Base-by-base conservation (phyloP, 768 basidiomycete genomes). In the Clavulina sp. region DNA sequence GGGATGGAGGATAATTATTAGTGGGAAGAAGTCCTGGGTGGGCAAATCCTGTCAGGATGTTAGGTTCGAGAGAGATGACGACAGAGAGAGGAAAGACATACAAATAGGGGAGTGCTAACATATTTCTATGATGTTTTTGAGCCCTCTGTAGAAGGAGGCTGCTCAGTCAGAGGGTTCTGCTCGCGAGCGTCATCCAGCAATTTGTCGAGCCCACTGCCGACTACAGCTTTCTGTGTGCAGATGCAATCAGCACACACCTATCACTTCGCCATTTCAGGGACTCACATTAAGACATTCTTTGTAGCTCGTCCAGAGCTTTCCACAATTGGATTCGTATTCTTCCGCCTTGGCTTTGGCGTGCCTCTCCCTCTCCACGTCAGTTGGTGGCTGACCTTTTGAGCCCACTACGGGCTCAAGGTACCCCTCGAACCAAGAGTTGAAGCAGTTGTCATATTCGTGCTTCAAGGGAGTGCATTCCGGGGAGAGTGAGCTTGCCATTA, bases 341-440 rank as follows among this genome's bases (percentile, higher is more conserved):
- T 81, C 80, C 4, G 87, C 85, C 65, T 91, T 92, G 54, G 74
- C 66, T 58, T 78, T 77, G 2, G 82, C 77, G 60, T 81, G 80
- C 43, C 70, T 74, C 16, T 71, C 67, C 44, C 77, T 76, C 52
- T 73, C 67, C 49, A 72, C 68, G 9, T 51, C 70, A 60, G 30
- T 66, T 62, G 46, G 62, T 54, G 18, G 59, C 52, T 29, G 61
- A 4, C 55, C 23, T 24, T 19, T 24, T 38, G 57, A 51, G 30
- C 59, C 54, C 32, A 61, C 60, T 21, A 68, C 61, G 5, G 89
- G 89, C 60, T 89, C 83, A 23, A 96, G 77, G 64, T 96, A 99
- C 7, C 86, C 88, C 64, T 95, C 91, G 59, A 99, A 91, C 93
- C 92, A 96, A 5, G 83, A 77, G 60, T 95, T 95, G 69, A 97